Evolutionary conservation across 1,284 basidiomycete species (phyloP).

Genomic region (Moniliella sp.): DNA sequence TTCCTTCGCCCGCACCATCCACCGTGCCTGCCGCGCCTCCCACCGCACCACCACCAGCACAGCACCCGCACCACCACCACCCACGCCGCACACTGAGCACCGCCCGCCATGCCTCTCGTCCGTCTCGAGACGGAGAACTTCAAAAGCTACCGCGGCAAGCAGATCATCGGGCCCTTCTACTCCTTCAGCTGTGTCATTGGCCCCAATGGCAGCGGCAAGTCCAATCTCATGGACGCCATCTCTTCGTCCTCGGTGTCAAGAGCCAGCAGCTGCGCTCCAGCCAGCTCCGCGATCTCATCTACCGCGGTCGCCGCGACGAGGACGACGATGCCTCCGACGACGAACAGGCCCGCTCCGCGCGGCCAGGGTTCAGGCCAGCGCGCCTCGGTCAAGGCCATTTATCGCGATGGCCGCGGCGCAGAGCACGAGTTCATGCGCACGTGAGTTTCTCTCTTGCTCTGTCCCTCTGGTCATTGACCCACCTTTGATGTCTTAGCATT

Average conservation of each 20-base stretch:
- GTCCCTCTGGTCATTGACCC: too few relatives aligned
- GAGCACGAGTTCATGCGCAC: slow-evolving; percentile 76
- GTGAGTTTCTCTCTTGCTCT: slow-evolving; percentile 38
- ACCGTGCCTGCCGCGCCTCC: too few relatives aligned
- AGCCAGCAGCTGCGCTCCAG: slow-evolving; percentile 75
- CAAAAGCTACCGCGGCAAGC: slow-evolving; percentile 52
- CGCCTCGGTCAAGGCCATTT: slow-evolving; percentile 58
- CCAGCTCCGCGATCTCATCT: slow-evolving; percentile 81
- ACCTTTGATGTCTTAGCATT: too few relatives aligned
- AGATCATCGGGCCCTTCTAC: slow-evolving; percentile 69
- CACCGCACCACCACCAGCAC: too few relatives aligned
- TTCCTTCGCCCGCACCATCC: too few relatives aligned
- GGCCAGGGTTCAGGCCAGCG: not conserved
- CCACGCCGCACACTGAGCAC: too few relatives aligned
- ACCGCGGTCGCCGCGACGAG: slow-evolving; percentile 50
- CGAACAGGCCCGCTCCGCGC: not conserved
- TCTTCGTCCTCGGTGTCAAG: slow-evolving; percentile 95
- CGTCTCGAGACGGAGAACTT: slow-evolving; percentile 31
- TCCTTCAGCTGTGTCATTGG: slow-evolving; percentile 86
- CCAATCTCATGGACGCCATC: slow-evolving; percentile 97
- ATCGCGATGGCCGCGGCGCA: slow-evolving; percentile 51
- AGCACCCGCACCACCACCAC: too few relatives aligned
- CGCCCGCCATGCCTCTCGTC: slow-evolving; percentile 23
- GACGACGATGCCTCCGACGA: not conserved
- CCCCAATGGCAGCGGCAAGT: slow-evolving; percentile 95